A percentile compares a stretch with the other conserved stretches of the same genome.
phyloP scores from a whole-genome alignment of 202 grass and related monocot species.

The Bolboschoenoplectus hybrid region DNA sequence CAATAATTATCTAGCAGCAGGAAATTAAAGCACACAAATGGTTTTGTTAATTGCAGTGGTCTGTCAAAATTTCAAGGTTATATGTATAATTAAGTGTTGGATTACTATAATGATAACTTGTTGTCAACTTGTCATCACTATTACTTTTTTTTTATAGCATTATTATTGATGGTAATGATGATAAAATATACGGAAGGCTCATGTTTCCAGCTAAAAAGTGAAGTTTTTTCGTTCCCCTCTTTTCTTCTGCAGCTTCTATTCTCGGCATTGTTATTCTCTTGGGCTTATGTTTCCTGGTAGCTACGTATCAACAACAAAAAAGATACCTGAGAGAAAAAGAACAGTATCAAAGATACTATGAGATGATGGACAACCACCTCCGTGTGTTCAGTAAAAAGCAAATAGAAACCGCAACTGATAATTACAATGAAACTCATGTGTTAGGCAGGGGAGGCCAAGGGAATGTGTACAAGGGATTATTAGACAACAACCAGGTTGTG shows the following conservation, averaged over 20 bases:
- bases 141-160: too few species aligned
- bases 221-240: not conserved
- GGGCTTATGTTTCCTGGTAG: conserved; percentile 33
- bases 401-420: conserved; percentile 52
- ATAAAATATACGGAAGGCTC: too few species aligned
- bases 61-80: too few species aligned
- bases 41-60: too few species aligned
- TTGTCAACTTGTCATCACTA: too few species aligned
- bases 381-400: conserved; percentile 49
- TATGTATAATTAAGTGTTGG: too few species aligned
- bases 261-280: not conserved
- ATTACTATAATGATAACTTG: too few species aligned
- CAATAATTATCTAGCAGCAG: too few species aligned
- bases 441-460: conserved; percentile 57
- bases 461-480: conserved; percentile 55
- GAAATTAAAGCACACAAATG: too few species aligned
- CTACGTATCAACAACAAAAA: conserved; percentile 41
- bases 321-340: conserved; percentile 42
- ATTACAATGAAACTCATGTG: conserved; percentile 37
- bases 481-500: conserved; percentile 47
- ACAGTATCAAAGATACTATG: conserved; percentile 40
- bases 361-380: conserved; percentile 30
- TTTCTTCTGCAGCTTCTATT: conserved; percentile 39
- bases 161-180: too few species aligned
- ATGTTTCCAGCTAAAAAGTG: not conserved